Evolutionary conservation across 805 yeast species (phyloP).

Genomic region (Naumovozyma baii): DNA sequence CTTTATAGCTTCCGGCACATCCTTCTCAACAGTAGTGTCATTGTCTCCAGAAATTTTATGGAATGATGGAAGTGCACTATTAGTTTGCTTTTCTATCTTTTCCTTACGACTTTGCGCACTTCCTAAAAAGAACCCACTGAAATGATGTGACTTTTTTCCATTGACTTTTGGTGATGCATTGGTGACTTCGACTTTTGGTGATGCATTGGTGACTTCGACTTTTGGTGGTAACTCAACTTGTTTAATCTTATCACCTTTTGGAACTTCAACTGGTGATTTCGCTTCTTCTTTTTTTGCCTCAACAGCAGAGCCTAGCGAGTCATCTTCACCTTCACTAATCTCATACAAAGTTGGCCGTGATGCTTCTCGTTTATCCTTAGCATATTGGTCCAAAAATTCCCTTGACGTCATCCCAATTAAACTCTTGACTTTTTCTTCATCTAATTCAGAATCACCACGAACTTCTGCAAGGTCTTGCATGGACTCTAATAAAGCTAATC

Average conservation of each 20-base stretch:
- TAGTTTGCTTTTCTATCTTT: neutral
- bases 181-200: no score
- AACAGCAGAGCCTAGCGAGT: neutral
- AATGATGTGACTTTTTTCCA: neutral
- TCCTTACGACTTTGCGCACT: slow-evolving; percentile 6
- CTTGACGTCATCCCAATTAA: slow-evolving; percentile 26
- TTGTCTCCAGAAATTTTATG: neutral
- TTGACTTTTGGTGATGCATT: no score
- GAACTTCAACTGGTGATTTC: neutral
- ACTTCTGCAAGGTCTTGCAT: slow-evolving; percentile 35
- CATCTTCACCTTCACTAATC: neutral
- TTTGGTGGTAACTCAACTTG: neutral
- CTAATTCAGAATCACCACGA: slow-evolving; percentile 24
- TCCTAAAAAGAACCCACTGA: slow-evolving; percentile 2
- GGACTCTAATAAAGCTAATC: slow-evolving; percentile 18
- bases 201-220: no score
- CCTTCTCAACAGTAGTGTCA: slow-evolving; percentile 1
- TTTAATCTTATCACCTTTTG: neutral
- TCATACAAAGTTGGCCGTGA: slow-evolving; percentile 4
- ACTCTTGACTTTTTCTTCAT: slow-evolving; percentile 26
- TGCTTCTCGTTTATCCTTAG: slow-evolving; percentile 13
- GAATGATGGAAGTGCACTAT: neutral
- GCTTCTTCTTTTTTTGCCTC: neutral
- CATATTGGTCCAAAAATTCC: slow-evolving; percentile 17
- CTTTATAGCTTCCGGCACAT: slow-evolving; percentile 1